phyloP scores from a whole-genome alignment of 208 protist species.

The Naegleria gruberi region DNA sequence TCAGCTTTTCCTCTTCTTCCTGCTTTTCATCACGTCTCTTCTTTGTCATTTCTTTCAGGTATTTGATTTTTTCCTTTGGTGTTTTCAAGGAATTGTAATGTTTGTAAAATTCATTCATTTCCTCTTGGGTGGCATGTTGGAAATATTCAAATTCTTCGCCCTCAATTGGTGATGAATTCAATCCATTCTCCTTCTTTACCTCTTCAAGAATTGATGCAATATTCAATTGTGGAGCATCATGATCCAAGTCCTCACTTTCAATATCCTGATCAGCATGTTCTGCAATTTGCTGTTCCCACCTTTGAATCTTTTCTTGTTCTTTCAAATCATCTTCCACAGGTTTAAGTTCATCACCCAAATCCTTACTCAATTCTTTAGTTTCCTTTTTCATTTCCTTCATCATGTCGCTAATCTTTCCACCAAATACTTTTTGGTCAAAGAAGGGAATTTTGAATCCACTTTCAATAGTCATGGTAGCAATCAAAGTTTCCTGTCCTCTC shows the following conservation, averaged over 20 bases:
- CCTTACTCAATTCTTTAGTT: background rate
- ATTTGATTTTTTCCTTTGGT: background rate
- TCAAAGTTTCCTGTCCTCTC: background rate
- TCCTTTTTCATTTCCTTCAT: background rate
- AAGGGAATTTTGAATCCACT: background rate
- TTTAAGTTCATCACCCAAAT: background rate
- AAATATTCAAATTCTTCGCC: background rate
- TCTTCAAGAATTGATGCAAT: background rate
- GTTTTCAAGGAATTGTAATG: background rate
- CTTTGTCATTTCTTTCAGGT: background rate
- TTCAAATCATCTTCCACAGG: background rate
- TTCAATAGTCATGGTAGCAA: background rate
- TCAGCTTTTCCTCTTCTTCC: background rate
- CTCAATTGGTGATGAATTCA: background rate
- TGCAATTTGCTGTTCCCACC: background rate
- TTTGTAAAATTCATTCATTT: conserved; percentile 1
- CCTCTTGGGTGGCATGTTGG: background rate
- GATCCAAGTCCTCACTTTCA: background rate
- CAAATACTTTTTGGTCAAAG: background rate
- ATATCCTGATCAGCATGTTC: background rate
- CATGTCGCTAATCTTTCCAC: background rate
- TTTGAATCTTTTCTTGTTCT: background rate
- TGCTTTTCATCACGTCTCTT: background rate
- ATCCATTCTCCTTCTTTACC: background rate
- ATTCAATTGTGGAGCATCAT: background rate